Percentiles rank a stretch among this genome's conserved stretches.
These are phyloP conservation scores for Lactifluus piperatus DNA, from an alignment of 768 basidiomycete species.

Conservation along the genomic window DNA sequence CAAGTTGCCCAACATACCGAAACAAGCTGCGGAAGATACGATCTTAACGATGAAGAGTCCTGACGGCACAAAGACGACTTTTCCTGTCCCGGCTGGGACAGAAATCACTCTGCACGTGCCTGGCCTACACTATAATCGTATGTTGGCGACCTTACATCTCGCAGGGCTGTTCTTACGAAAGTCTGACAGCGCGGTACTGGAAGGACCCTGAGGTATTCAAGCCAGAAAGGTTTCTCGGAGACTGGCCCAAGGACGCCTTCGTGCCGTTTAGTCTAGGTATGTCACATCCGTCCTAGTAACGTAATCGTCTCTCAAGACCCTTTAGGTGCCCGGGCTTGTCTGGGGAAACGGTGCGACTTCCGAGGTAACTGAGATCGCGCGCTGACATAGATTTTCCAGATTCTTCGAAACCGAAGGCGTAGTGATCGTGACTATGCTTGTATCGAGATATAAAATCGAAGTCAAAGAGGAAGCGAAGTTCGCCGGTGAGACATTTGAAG, in stretches of 20 bases:
- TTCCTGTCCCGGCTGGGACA: constrained; percentile 38
- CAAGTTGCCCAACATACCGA: constrained; percentile 38
- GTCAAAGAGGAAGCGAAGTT: constrained; percentile 43
- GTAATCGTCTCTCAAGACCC: background rate
- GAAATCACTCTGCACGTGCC: constrained; percentile 30
- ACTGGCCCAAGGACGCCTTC: constrained; percentile 29
- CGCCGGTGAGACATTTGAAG: constrained; percentile 35
- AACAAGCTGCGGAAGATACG: constrained; percentile 39
- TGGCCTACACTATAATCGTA: constrained; percentile 46
- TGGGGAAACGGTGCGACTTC: constrained; percentile 17
- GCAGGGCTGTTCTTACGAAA: background rate
- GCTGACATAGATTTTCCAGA: constrained; percentile 22
- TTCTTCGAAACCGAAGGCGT: constrained; percentile 44
- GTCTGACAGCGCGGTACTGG: constrained; percentile 44
- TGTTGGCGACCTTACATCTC: background rate
- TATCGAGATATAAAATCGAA: constrained; percentile 38
- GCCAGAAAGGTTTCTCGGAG: constrained; percentile 29
- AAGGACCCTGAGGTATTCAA: constrained; percentile 41
- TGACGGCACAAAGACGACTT: constrained; percentile 31
- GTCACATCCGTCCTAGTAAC: background rate
- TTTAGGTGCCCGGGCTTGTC: constrained; percentile 19
- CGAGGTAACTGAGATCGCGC: background rate
- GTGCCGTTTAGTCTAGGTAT: constrained; percentile 26
- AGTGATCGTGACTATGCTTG: constrained; percentile 38
- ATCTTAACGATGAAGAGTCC: constrained; percentile 28